Conservation (phyloP, 2,329 filamentous ascomycete genomes). For the Aspergillus fumigatus region DNA sequence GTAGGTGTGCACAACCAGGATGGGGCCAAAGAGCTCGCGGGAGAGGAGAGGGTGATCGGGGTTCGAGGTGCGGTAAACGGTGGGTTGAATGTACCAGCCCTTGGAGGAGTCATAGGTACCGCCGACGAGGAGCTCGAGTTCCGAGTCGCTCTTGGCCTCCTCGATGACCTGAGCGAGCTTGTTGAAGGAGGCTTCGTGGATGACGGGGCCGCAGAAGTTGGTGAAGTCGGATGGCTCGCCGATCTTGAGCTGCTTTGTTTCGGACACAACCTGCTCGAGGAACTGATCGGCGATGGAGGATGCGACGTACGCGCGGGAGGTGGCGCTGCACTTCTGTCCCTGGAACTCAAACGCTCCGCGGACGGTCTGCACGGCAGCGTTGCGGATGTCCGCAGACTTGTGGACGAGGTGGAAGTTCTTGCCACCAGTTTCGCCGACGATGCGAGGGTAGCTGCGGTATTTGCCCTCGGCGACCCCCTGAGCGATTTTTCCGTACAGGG, state of each 20-base stretch:
- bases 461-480: constrained; percentile 73
- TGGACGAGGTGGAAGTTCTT: constrained; percentile 92
- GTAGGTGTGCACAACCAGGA: constrained; percentile 72
- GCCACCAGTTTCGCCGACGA: constrained; percentile 85
- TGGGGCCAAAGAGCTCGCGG: constrained; percentile 77
- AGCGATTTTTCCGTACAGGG: constrained; percentile 81
- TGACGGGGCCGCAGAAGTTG: constrained; percentile 84
- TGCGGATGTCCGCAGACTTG: constrained; percentile 68
- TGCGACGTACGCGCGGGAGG: constrained; percentile 73
- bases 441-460: constrained; percentile 80
- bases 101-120: constrained; percentile 72
- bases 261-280: constrained; percentile 60
- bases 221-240: constrained; percentile 65
- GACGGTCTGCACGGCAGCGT: constrained; percentile 76
- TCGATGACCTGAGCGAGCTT: constrained; percentile 75
- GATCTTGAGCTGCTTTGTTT: constrained; percentile 66
- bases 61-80: constrained; percentile 71
- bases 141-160: constrained; percentile 68
- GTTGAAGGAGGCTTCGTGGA: constrained; percentile 76
- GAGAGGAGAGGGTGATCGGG: constrained; percentile 69
- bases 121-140: constrained; percentile 68
- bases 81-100: constrained; percentile 81
- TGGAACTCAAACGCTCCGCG: constrained; percentile 88
- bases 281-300: constrained; percentile 70
- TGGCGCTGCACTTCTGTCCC: constrained; percentile 87